Evolutionary conservation across 2,329 filamentous ascomycete genomes (phyloP), one percentile per base, ranked within the genome.

Genomic region (Xylariales sp.): DNA sequence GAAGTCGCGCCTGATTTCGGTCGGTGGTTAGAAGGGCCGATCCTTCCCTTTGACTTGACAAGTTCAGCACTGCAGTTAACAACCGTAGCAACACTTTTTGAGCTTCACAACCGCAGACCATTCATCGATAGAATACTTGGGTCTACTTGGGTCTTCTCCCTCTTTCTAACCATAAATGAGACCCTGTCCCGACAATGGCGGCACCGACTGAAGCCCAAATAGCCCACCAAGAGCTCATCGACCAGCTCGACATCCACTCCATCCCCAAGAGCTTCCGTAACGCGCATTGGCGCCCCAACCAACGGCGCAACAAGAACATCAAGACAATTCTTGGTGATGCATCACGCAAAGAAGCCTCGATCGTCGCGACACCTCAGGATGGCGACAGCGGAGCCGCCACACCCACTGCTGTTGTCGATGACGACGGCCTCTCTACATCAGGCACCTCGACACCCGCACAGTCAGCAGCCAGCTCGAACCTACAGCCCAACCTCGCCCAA

Each of bases 291-390:
- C 89, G 87, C 59, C 88, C 93, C 12, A 88, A 91, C 51, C 85
- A 90, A 64, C 89, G 93, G 38, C 88, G 93, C 65, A 98, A 98
- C 78, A 98, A 98, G 73, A 97, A 95, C 65, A 84, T 97, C 66
- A 97, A 97, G 66, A 88, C 95, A 55, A 93, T 98, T 48, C 76
- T 98, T 46, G 86, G 88, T 45, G 93, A 98, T 57, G 87, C 86
- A 10, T 80, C 86, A 16, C 84, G 88, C 53, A 88, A 86, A 59
- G 91, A 97, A 70, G 88, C 88, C n/a, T 95, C 89, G 3, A 76
- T 87, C 25, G 74, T 90, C 57, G 88, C 85, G 12, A 95, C 79
- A 2, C 76, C 88, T 0, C 84, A 87, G 59, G 84, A 85, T 57
- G 38, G 19, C 28, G 86, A 88, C 61, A 60, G 68, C 54, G 75